These are phyloP conservation scores for Aspergillus sojae DNA, from an alignment of 2,329 filamentous ascomycete genomes.

Conservation along the genomic window DNA sequence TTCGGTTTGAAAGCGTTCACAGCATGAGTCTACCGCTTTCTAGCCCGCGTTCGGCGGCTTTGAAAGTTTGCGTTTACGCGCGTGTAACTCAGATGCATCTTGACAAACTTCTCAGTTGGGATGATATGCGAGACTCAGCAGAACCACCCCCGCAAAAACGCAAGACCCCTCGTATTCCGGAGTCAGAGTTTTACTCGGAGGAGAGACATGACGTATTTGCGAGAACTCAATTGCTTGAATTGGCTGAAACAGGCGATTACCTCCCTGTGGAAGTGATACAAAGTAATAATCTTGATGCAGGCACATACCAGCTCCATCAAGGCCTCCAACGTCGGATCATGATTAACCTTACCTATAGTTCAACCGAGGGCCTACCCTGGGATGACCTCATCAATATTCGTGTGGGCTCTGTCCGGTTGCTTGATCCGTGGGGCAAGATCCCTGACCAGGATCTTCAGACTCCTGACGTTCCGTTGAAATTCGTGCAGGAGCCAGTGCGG, in stretches of 20 bases:
- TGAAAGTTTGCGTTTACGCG: constrained; percentile 89
- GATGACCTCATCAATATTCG: constrained; percentile 76
- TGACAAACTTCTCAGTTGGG: constrained; percentile 97
- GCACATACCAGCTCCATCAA: constrained; percentile 93
- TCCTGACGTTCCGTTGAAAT: constrained; percentile 74
- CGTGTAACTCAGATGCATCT: constrained; percentile 91
- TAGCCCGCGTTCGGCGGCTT: constrained; percentile 70
- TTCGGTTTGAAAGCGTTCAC: constrained; percentile 96
- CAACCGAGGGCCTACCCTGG: constrained; percentile 86
- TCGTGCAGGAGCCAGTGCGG: constrained; percentile 76
- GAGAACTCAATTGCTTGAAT: constrained; percentile 83
- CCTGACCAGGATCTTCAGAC: constrained; percentile 74
- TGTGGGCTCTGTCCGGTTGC: constrained; percentile 77
- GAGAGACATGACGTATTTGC: constrained; percentile 93
- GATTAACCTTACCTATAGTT: constrained; percentile 87
- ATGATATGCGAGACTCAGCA: constrained; percentile 86
- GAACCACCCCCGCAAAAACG: constrained; percentile 60
- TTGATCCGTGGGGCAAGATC: constrained; percentile 83
- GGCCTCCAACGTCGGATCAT: constrained; percentile 86
- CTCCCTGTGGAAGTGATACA: constrained; percentile 91
- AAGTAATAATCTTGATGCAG: constrained; percentile 77
- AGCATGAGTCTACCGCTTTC: constrained; percentile 92
- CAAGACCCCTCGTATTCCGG: constrained; percentile 71
- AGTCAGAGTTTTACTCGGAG: constrained; percentile 89
- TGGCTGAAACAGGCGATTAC: constrained; percentile 89